Evolutionary conservation across 345 rosid species (phyloP).

Genomic region (Citrus glauca): DNA sequence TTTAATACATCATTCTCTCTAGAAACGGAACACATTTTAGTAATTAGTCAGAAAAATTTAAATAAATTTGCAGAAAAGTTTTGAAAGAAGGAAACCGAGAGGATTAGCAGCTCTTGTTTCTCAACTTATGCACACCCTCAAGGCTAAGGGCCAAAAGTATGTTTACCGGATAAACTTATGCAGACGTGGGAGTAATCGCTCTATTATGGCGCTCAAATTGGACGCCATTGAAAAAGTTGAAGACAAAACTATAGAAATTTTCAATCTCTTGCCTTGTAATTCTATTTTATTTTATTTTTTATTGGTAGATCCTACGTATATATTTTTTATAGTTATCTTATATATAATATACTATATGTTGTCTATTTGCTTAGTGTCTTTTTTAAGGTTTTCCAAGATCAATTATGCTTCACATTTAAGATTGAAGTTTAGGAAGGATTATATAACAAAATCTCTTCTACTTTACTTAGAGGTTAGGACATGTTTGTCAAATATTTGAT

Average conservation of each 20-base stretch:
- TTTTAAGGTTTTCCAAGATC: neutral
- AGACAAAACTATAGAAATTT: neutral
- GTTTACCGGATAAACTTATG: neutral
- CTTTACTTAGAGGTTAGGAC: too few relatives aligned
- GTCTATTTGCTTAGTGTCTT: neutral
- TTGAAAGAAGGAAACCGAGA: neutral
- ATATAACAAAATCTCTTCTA: neutral
- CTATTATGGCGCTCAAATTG: neutral
- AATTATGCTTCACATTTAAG: neutral
- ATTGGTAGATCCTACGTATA: neutral
- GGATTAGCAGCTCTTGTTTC: neutral
- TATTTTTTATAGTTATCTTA: neutral
- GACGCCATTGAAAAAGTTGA: neutral
- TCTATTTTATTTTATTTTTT: neutral
- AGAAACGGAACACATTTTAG: constrained; percentile 6
- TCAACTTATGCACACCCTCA: neutral
- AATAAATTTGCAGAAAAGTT: too few relatives aligned
- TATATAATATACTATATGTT: neutral
- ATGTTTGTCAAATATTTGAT: too few relatives aligned
- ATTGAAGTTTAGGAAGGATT: neutral
- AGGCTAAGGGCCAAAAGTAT: neutral
- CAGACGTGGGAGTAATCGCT: neutral
- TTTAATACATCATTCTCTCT: constrained; percentile 22
- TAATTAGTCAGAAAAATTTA: too few relatives aligned
- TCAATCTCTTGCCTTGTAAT: neutral